phyloP scores from a whole-genome alignment of 2,329 filamentous ascomycete species.

The Chrysoporthe deuterocubensis region DNA sequence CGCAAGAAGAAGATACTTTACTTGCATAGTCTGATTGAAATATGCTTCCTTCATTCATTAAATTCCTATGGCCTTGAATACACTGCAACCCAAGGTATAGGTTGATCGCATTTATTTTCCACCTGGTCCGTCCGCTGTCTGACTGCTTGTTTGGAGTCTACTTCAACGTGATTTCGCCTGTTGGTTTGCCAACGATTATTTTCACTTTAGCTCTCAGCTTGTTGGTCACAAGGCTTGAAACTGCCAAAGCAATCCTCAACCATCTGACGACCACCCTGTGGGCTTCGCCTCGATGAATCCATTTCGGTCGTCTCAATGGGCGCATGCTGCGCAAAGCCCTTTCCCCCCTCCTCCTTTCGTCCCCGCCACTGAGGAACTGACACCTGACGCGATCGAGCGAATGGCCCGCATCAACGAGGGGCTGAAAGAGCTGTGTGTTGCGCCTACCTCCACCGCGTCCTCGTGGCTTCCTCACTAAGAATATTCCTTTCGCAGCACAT shows the following conservation, averaged over 20 bases:
- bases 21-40: background rate
- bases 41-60: background rate
- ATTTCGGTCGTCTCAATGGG: background rate
- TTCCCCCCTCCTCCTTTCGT: background rate
- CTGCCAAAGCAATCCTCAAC: background rate
- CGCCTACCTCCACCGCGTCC: background rate
- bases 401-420: background rate
- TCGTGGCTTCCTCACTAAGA: background rate
- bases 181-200: background rate
- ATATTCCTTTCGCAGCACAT: background rate
- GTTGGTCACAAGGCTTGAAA: background rate
- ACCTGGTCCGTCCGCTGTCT: background rate
- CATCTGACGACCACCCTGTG: background rate
- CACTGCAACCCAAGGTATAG: background rate
- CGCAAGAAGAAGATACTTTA: constrained; percentile 9
- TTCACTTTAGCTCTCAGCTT: background rate
- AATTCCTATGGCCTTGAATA: background rate
- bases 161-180: background rate
- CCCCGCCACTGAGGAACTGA: background rate
- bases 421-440: background rate
- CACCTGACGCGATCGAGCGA: background rate
- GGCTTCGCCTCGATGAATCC: background rate
- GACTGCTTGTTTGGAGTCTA: background rate
- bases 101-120: no score
- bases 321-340: background rate